These are phyloP conservation scores for Magnaporthiopsis poae DNA, from an alignment of 2,329 filamentous ascomycete species.

Conservation along the genomic window DNA sequence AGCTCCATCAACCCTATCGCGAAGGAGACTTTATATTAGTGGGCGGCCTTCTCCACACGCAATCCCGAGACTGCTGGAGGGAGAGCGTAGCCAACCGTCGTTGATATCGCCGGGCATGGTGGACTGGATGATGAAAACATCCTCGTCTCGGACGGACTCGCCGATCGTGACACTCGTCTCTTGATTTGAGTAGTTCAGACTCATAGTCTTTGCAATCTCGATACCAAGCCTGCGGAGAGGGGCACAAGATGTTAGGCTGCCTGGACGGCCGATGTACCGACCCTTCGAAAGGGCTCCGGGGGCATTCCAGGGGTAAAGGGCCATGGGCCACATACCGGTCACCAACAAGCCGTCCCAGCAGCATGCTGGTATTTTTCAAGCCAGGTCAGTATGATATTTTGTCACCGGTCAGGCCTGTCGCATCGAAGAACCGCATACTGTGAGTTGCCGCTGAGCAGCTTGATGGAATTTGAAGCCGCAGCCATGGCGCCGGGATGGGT, in stretches of 20 bases:
- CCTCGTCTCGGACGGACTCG: constrained; percentile 90
- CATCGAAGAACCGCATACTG: constrained; percentile 1
- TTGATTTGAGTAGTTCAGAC: constrained; percentile 60
- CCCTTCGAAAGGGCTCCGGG: neutral
- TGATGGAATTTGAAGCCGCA: constrained; percentile 8
- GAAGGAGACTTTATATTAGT: neutral
- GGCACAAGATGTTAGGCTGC: neutral
- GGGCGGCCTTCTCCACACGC: neutral
- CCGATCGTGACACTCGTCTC: constrained; percentile 86
- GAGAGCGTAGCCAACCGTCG: constrained; percentile 46
- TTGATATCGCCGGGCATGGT: constrained; percentile 94
- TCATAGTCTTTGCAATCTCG: constrained; percentile 9
- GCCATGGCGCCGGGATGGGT: constrained; percentile 3
- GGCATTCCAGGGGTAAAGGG: neutral
- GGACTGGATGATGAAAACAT: constrained; percentile 95
- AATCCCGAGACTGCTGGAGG: no score
- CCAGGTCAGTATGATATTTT: neutral
- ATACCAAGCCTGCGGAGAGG: constrained; percentile 6
- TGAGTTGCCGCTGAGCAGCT: constrained; percentile 9
- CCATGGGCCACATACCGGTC: neutral
- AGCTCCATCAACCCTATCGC: constrained; percentile 71
- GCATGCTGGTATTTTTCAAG: neutral
- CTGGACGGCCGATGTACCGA: neutral
- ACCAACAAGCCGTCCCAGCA: constrained; percentile 5
- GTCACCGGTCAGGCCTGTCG: neutral